Base-by-base conservation (phyloP, 1,284 basidiomycete species). In the Malassezia pachydermatis region DNA sequence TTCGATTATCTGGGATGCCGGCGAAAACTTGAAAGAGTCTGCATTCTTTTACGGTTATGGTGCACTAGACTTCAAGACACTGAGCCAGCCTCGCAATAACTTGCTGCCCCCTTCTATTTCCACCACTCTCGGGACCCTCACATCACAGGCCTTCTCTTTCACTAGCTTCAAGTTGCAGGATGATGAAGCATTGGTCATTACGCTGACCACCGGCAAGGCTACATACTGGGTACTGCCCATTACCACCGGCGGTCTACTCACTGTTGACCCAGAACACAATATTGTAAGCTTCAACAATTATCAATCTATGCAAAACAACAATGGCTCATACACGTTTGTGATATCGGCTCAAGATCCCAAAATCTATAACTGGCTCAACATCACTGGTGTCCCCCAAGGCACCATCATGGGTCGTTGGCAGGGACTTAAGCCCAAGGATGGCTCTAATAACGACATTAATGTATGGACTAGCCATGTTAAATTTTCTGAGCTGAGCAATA, bases 331-430 rank as follows among this genome's bases (percentile, higher is more conserved):
- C 30, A 52, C 50, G 4, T 47, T 47, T 24, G 50, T 52, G 20
- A 9, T 47, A 23, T 52, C 50, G 11, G 35, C 40, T 7, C 14
- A 43, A 25, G 50, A 52, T 23, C 39, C 50, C 8, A 20, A 34
- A 22, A 30, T 47, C 6, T 30, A 47, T 35, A 52, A 52, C 25
- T 52, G 45, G 44, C 24, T 52, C 33, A 29, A 41, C 29, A 52
- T 40, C 19, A 13, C 39, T 8, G 43, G 43, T 20, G 25, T 41
- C 16, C 9, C 32, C 10, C 35, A 36, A 16, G 50, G 50, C 10
- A 47, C 45, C n/a, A n/a, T 43, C 16, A 52, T 52, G 50, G 25
- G 39, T 11, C 50, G 50, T n/a, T 52, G 44, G 44, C 50, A 52
- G 41, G 50, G 50, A 16, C 45, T 52, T 5, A 27, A 30, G 14